Evolutionary conservation across 768 basidiomycete genomes (phyloP).

Genomic region (Trichaptum fuscoviolaceum): DNA sequence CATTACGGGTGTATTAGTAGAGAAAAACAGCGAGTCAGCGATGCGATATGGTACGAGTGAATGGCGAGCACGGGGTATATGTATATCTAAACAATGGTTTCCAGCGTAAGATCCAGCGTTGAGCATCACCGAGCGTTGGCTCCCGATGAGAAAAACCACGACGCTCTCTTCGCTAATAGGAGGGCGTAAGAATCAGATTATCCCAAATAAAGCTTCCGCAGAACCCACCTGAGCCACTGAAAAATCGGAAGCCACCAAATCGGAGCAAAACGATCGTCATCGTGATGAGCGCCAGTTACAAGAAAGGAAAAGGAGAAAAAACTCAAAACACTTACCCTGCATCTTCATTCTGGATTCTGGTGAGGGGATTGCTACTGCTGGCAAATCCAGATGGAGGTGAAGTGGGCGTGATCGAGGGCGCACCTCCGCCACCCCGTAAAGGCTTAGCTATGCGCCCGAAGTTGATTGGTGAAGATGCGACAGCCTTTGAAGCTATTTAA

Average conservation of each 20-base stretch:
- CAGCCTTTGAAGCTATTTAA: constrained; percentile 68
- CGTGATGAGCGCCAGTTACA: constrained; percentile 13
- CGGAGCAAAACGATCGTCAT: constrained; percentile 6
- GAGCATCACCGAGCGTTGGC: not conserved
- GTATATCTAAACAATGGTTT: not conserved
- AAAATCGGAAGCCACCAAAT: not conserved
- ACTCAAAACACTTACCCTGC: constrained; percentile 30
- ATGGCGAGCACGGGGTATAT: not conserved
- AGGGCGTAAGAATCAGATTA: constrained; percentile 13
- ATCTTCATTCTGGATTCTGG: constrained; percentile 78
- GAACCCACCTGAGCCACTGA: constrained; percentile 13
- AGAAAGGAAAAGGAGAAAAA: constrained; percentile 5
- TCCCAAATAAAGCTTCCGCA: constrained; percentile 25
- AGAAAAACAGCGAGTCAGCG: not conserved
- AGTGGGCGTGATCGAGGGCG: constrained; percentile 35
- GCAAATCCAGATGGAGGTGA: constrained; percentile 34
- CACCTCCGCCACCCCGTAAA: constrained; percentile 78
- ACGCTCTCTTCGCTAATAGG: constrained; percentile 76
- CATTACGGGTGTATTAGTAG: not conserved
- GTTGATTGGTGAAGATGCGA: constrained; percentile 63
- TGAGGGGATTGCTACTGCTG: constrained; percentile 58
- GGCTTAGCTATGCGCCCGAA: constrained; percentile 98
- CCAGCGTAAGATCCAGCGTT: not conserved
- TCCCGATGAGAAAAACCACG: constrained; percentile 68
- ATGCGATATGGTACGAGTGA: not conserved